Percentiles rank a stretch among this genome's conserved stretches.
Evolutionary conservation across 2,329 filamentous ascomycete genomes (phyloP).

Genomic region (Penicillium sp.): DNA sequence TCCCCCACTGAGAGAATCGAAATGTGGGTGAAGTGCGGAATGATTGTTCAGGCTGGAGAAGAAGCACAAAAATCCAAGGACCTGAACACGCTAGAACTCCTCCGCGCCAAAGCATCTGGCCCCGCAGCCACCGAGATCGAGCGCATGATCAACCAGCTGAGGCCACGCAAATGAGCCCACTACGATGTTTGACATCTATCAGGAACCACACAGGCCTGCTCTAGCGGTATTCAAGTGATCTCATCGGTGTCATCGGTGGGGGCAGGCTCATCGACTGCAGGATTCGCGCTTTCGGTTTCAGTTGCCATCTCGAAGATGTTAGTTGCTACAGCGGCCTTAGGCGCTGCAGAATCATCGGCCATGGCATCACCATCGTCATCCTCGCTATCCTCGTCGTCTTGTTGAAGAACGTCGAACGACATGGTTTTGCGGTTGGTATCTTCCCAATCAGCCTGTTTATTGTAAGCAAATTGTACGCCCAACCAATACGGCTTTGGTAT

Average conservation of each 20-base stretch:
- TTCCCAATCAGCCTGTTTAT: constrained; percentile 39
- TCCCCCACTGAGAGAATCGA: constrained; percentile 67
- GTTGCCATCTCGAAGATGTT: constrained; percentile 16
- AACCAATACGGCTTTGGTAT: background rate
- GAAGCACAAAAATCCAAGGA: constrained; percentile 84
- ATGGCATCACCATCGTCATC: constrained; percentile 38
- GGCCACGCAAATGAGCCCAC: constrained; percentile 42
- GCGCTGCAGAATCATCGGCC: constrained; percentile 30
- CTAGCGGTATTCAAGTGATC: constrained; percentile 39
- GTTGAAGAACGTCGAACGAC: constrained; percentile 37
- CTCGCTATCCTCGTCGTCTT: constrained; percentile 50
- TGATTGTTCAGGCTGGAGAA: constrained; percentile 83
- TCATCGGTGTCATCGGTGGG: constrained; percentile 41
- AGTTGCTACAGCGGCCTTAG: constrained; percentile 13
- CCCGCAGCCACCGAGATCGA: constrained; percentile 76
- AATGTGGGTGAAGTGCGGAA: constrained; percentile 96
- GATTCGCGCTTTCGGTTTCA: constrained; percentile 13
- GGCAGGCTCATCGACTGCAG: constrained; percentile 26
- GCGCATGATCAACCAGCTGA: constrained; percentile 60
- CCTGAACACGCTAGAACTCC: constrained; percentile 65
- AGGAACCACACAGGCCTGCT: constrained; percentile 1
- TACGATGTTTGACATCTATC: constrained; percentile 14
- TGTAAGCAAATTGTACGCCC: constrained; percentile 16
- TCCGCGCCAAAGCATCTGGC: constrained; percentile 70
- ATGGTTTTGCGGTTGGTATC: constrained; percentile 39